These are phyloP conservation scores for California macrophylla DNA, from an alignment of 441 rosid genomes.

Conservation along the genomic window DNA sequence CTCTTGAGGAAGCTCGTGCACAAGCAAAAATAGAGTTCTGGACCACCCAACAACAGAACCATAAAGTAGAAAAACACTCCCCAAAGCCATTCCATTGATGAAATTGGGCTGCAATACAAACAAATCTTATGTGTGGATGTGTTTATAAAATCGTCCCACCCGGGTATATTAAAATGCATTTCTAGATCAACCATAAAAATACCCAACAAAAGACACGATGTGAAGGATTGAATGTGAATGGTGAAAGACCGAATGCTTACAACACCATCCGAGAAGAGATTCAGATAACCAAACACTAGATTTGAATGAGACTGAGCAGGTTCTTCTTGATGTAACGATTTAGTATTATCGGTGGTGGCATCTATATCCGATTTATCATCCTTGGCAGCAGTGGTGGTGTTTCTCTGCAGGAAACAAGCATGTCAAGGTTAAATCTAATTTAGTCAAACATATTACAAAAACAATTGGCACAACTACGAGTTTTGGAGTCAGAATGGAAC, in stretches of 20 bases:
- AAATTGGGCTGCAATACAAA: constrained; percentile 72
- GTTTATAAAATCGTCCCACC: background rate
- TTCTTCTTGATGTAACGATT: constrained; percentile 31
- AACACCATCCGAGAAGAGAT: constrained; percentile 93
- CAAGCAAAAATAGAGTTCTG: constrained; percentile 86
- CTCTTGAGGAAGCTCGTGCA: constrained; percentile 98
- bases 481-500: background rate
- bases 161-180: background rate
- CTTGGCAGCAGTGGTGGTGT: constrained; percentile 27
- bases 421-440: constrained; percentile 14
- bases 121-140: background rate
- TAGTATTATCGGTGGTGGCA: constrained; percentile 21
- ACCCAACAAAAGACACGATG: constrained; percentile 5
- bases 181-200: background rate
- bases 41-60: constrained; percentile 99
- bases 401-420: constrained; percentile 49
- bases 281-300: constrained; percentile 90
- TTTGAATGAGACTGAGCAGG: constrained; percentile 40
- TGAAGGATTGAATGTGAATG: background rate
- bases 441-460: background rate
- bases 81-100: constrained; percentile 93
- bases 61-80: constrained; percentile 85
- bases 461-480: background rate
- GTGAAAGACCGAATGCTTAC: constrained; percentile 46
- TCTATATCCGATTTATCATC: constrained; percentile 31